A percentile compares a stretch with the other conserved stretches of the same genome.
These are phyloP conservation scores for Xanthoparmelia taractica DNA, from an alignment of 495 filamentous ascomycete species.

Conservation along the genomic window DNA sequence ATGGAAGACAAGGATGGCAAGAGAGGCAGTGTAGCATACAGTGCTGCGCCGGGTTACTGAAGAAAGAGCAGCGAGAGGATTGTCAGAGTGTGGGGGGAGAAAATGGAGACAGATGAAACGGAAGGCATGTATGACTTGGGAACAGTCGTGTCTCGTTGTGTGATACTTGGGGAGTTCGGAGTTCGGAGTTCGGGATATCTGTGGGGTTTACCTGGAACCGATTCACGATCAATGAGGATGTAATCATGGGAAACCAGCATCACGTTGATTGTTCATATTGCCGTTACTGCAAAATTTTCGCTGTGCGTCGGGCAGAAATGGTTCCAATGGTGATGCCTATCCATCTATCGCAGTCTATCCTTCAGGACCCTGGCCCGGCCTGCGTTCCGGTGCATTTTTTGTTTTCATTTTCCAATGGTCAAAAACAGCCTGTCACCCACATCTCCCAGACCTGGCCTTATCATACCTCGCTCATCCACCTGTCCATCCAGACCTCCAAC, in stretches of 20 bases:
- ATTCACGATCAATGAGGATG: neutral
- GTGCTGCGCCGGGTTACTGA: slow-evolving; percentile 24
- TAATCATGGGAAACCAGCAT: neutral
- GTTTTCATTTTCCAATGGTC: slow-evolving; percentile 71
- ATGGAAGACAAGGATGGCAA: slow-evolving; percentile 12
- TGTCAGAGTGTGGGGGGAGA: neutral
- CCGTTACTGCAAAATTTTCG: neutral
- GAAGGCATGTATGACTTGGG: neutral
- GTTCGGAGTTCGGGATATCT: neutral
- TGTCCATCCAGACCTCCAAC: slow-evolving; percentile 69
- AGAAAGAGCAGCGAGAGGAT: neutral
- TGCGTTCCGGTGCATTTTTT: neutral
- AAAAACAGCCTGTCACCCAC: slow-evolving; percentile 89
- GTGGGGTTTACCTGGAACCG: neutral
- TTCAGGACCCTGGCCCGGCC: neutral
- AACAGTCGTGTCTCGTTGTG: neutral
- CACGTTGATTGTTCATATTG: neutral
- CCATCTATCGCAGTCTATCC: neutral
- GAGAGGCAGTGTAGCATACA: slow-evolving; percentile 30
- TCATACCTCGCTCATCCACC: slow-evolving; percentile 73
- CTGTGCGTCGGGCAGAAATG: neutral
- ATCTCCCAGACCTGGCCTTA: slow-evolving; percentile 84
- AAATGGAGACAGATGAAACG: neutral
- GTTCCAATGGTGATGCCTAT: neutral
- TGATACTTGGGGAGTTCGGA: neutral